Conservation (phyloP, 495 filamentous ascomycete species). For the Massariosphaeria phaeospora region DNA sequence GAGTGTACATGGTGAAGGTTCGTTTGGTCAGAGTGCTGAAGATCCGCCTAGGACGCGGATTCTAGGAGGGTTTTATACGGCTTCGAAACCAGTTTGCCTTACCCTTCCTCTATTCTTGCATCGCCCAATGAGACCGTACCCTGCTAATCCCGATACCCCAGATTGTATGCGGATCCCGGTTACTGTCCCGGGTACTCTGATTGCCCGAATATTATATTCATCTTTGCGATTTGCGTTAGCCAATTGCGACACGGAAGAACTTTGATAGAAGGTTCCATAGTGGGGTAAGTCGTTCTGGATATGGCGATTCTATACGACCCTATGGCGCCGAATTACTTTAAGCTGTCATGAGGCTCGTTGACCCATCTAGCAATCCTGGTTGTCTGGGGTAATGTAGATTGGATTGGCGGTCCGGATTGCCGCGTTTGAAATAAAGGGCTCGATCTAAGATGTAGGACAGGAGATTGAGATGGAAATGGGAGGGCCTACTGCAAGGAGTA, state of each 20-base stretch:
- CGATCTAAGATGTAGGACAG: neutral
- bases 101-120: neutral
- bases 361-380: constrained; percentile 5
- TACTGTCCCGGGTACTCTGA: neutral
- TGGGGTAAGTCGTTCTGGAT: neutral
- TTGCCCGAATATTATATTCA: constrained; percentile 12
- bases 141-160: neutral
- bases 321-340: constrained; percentile 25
- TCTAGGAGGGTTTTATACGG: neutral
- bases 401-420: constrained; percentile 13
- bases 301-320: constrained; percentile 15
- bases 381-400: neutral
- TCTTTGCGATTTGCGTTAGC: constrained; percentile 3
- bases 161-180: neutral
- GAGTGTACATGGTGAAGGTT: constrained; percentile 15
- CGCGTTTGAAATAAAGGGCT: constrained; percentile 18
- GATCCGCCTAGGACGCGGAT: neutral
- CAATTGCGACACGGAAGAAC: constrained; percentile 23
- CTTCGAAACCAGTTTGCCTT: neutral
- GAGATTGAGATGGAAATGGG: neutral
- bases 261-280: constrained; percentile 22
- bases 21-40: neutral
- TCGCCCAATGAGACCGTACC: neutral
- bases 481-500: too few species aligned
- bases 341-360: constrained; percentile 20